phyloP scores from a whole-genome alignment of 306 rosid genomes.

The Cotoneaster glaucophyllus region DNA sequence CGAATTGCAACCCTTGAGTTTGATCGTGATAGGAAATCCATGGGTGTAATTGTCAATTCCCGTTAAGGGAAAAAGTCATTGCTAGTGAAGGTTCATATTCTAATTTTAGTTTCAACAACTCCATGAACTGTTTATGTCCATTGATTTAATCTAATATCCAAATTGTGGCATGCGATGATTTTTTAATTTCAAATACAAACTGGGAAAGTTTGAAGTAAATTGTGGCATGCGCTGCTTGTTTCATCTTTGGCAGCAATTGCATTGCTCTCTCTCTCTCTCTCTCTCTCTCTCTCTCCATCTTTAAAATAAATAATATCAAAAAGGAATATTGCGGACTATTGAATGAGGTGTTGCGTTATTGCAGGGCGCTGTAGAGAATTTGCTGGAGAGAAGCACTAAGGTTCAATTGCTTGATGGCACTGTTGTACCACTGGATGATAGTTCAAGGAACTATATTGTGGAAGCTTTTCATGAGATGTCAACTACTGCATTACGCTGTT shows the following conservation, averaged over 20 bases:
- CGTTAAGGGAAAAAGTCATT: conserved; percentile 43
- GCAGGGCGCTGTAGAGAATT: conserved; percentile 86
- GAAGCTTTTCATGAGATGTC: conserved; percentile 75
- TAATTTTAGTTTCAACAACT: neutral
- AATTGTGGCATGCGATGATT: neutral
- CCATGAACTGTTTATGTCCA: neutral
- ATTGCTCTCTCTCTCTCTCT: neutral
- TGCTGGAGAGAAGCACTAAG: conserved; percentile 76
- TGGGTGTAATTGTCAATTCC: conserved; percentile 70
- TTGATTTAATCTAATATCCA: neutral
- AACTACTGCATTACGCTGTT: conserved; percentile 68
- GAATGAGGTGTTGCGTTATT: conserved; percentile 9
- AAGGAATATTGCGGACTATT: neutral
- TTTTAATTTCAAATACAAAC: neutral
- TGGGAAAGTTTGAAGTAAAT: neutral
- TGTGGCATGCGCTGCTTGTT: neutral
- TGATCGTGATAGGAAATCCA: conserved; percentile 83
- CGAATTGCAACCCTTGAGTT: conserved; percentile 81
- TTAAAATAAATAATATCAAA: neutral
- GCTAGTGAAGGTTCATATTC: conserved; percentile 59
- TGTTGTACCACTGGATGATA: conserved; percentile 46
- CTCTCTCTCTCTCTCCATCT: neutral
- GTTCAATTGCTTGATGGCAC: conserved; percentile 76
- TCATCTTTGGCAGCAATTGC: neutral
- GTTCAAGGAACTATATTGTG: conserved; percentile 47